Evolutionary conservation across 331 rosid genomes (phyloP).

Genomic region (Dryas integrifolia): DNA sequence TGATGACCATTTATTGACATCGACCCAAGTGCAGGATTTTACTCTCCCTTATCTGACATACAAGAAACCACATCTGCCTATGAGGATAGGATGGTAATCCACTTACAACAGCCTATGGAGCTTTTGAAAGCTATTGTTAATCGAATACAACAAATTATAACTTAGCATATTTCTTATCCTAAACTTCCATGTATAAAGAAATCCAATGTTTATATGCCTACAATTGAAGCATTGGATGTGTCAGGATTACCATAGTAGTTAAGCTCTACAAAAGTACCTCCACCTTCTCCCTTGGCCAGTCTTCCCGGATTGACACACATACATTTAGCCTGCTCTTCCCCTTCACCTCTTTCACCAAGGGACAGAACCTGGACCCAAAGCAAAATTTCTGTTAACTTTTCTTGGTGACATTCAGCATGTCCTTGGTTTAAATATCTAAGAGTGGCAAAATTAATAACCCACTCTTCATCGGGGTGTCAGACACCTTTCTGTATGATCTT

Average conservation of each 20-base stretch:
- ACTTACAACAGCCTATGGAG: not conserved
- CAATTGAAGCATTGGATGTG: slow-evolving; percentile 47
- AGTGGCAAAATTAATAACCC: not conserved
- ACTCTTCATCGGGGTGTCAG: not conserved
- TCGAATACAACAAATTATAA: not conserved
- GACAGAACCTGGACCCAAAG: slow-evolving; percentile 50
- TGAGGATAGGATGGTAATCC: not conserved
- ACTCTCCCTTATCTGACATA: too few species aligned
- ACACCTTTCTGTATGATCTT: not conserved
- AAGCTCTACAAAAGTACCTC: slow-evolving; percentile 88
- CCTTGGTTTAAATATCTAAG: not conserved
- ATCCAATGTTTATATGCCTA: slow-evolving; percentile 54
- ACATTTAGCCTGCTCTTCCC: slow-evolving; percentile 45
- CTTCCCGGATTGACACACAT: slow-evolving; percentile 88
- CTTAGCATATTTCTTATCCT: not conserved
- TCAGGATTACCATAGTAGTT: slow-evolving; percentile 57
- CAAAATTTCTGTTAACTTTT: not conserved
- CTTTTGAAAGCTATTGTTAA: not conserved
- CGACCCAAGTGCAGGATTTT: not conserved
- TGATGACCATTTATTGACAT: not conserved
- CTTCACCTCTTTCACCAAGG: slow-evolving; percentile 48
- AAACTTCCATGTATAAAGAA: not conserved
- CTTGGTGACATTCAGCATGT: not conserved
- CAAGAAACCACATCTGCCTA: too few species aligned
- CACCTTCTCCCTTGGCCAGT: slow-evolving; percentile 91